phyloP scores from a whole-genome alignment of 768 basidiomycete genomes.

The Sarcodon aspratus region DNA sequence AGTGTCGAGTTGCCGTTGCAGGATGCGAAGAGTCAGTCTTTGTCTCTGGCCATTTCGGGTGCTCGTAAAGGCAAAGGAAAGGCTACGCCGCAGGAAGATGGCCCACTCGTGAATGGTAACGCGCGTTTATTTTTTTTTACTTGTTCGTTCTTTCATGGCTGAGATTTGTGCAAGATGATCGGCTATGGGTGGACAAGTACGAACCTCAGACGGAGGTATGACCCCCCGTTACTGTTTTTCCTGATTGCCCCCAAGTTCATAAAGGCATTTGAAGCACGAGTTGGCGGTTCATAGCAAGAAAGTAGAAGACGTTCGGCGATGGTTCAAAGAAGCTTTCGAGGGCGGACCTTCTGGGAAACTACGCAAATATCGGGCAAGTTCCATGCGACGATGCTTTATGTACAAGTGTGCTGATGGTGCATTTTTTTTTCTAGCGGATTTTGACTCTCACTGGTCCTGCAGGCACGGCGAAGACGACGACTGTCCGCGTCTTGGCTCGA shows the following conservation, averaged over 20 bases:
- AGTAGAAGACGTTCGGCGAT: slow-evolving; percentile 65
- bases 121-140: too few species aligned
- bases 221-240: background rate
- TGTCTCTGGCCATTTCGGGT: too few species aligned
- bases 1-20: background rate
- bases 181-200: slow-evolving; percentile 23
- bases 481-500: slow-evolving; percentile 58
- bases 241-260: background rate
- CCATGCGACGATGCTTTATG: background rate
- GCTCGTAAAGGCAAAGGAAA: too few species aligned
- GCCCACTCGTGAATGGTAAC: too few species aligned
- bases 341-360: slow-evolving; percentile 54
- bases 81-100: too few species aligned
- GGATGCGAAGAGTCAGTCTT: background rate
- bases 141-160: too few species aligned
- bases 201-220: slow-evolving; percentile 18
- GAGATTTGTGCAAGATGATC: slow-evolving; percentile 1
- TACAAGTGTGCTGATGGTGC: background rate
- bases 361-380: slow-evolving; percentile 62
- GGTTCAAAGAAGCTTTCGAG: slow-evolving; percentile 64
- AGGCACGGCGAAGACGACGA: slow-evolving; percentile 85
- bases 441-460: slow-evolving; percentile 82
- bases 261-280: slow-evolving; percentile 34
- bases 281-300: slow-evolving; percentile 74
- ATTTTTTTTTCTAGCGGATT: slow-evolving; percentile 44